phyloP scores from a whole-genome alignment of 2,329 filamentous ascomycete genomes.

The Venturia carpophila region DNA sequence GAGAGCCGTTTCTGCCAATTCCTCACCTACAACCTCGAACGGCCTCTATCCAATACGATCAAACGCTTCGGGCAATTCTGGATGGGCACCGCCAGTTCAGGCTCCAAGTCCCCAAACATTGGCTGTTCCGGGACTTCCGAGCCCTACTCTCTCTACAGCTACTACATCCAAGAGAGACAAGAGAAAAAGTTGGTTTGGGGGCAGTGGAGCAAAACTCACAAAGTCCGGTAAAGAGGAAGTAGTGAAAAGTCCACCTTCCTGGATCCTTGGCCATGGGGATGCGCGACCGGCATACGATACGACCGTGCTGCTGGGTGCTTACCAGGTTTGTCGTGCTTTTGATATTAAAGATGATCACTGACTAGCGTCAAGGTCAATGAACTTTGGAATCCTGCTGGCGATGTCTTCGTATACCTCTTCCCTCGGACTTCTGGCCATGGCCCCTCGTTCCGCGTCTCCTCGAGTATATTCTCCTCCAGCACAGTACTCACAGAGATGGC shows the following conservation, averaged over 20 bases:
- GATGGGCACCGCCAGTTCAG: background rate
- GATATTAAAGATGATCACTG: background rate
- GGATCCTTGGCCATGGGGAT: slow-evolving; percentile 14
- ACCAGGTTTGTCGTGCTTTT: slow-evolving; percentile 6
- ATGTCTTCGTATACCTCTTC: slow-evolving; percentile 56
- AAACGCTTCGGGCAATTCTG: background rate
- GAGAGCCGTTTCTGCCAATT: slow-evolving; percentile 6
- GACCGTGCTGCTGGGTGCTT: slow-evolving; percentile 10
- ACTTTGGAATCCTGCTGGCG: slow-evolving; percentile 55
- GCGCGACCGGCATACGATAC: slow-evolving; percentile 16
- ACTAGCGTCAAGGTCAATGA: slow-evolving; percentile 41
- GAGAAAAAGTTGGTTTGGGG: slow-evolving; percentile 28
- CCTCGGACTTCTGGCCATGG: slow-evolving; percentile 48
- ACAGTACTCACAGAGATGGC: slow-evolving; percentile 48
- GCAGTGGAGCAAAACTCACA: slow-evolving; percentile 9
- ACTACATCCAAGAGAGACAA: slow-evolving; percentile 27
- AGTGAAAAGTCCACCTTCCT: background rate
- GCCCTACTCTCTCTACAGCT: slow-evolving; percentile 14
- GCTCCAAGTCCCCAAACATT: background rate
- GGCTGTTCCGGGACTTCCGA: slow-evolving; percentile 9
- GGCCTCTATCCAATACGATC: background rate
- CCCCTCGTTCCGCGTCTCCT: slow-evolving; percentile 55
- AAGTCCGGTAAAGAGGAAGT: slow-evolving; percentile 10
- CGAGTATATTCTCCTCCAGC: slow-evolving; percentile 50
- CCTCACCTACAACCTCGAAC: background rate